Base-by-base conservation (phyloP, 768 basidiomycete species). In the Russula emetica region DNA sequence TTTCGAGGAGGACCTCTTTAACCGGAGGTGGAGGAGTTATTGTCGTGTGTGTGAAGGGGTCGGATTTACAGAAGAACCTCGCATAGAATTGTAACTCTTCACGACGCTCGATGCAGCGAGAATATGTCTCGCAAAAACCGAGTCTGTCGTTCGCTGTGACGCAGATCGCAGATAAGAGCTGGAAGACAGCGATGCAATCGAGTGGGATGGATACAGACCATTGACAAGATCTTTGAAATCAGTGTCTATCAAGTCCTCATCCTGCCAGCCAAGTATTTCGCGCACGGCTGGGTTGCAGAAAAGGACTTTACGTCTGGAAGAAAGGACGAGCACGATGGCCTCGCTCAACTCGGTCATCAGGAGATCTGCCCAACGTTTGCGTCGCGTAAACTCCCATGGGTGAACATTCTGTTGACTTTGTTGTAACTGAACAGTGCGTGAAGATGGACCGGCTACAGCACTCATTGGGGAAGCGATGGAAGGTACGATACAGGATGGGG, bases 281-380 rank as follows among this genome's bases (percentile, higher is more conserved):
- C 79, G 79, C 49, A 91, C 79, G 5, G 86, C 82, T 26, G 81
- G 79, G 42, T 84, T 83, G 71, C 86, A 90, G 72, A 85, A 91
- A 65, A 88, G 79, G 34, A 92, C 80, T 66, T 80, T 83, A 70
- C 81, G 81, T 10, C 79, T 70, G n/a, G 75, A 75, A 30, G 87
- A 90, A 63, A 92, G 78, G 51, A 92, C 76, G 69, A 94, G 78
- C 38, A 83, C 76, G 71, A 90, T 79, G 20, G 82, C 84, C 64
- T 92, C 92, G 34, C 87, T 83, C 34, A 92, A 81, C 71, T 93
- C 92, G 1, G 84, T 80, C 63, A 89, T 75, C 28, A 93, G 78
- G 16, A 94, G 77, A 72, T 94, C 92, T 20, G 86, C 87, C 92
- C 92, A 94, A 60, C 86, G 81, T 72, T 93, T 93, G 61, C 92